These are phyloP conservation scores for Naganishia sp. DNA, from an alignment of 1,284 basidiomycete species.

Conservation along the genomic window DNA sequence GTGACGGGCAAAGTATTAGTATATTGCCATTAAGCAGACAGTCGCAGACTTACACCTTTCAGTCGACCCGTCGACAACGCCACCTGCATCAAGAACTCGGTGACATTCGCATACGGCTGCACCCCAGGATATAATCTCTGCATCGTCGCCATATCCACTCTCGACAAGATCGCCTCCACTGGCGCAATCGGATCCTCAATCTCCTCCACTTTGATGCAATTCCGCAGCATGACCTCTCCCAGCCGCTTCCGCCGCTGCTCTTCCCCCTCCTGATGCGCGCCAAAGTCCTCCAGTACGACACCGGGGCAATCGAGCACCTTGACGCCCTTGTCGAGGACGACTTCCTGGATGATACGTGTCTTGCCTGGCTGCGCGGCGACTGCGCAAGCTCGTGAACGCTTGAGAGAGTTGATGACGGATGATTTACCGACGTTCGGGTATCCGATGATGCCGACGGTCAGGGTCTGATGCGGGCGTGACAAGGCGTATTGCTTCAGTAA, in stretches of 20 bases:
- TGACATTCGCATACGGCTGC: constrained; percentile 66
- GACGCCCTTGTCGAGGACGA: constrained; percentile 89
- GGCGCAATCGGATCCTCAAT: constrained; percentile 86
- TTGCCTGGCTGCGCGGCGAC: constrained; percentile 96
- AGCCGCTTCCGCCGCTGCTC: constrained; percentile 59
- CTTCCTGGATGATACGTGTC: constrained; percentile 89
- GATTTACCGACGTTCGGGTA: constrained; percentile 98
- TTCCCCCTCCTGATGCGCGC: constrained; percentile 54
- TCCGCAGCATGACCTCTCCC: constrained; percentile 78
- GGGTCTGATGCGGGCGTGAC: constrained; percentile 65
- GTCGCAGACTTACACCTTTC: constrained; percentile 62
- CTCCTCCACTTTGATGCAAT: constrained; percentile 89
- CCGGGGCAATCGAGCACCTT: constrained; percentile 94
- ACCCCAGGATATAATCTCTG: constrained; percentile 76
- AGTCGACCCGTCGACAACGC: constrained; percentile 82
- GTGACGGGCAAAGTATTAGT: constrained; percentile 4
- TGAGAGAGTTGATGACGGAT: constrained; percentile 90
- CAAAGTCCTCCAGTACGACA: constrained; percentile 70
- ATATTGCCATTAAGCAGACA: not conserved
- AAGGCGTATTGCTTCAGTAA: constrained; percentile 86
- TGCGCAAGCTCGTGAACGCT: constrained; percentile 79
- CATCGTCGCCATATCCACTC: constrained; percentile 69
- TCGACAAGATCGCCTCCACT: constrained; percentile 77
- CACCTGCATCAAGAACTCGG: constrained; percentile 89
- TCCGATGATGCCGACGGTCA: constrained; percentile 92